A percentile compares a stretch with the other conserved stretches of the same genome.
Evolutionary conservation across 768 basidiomycete genomes (phyloP).

Genomic region (Auricularia cornea): DNA sequence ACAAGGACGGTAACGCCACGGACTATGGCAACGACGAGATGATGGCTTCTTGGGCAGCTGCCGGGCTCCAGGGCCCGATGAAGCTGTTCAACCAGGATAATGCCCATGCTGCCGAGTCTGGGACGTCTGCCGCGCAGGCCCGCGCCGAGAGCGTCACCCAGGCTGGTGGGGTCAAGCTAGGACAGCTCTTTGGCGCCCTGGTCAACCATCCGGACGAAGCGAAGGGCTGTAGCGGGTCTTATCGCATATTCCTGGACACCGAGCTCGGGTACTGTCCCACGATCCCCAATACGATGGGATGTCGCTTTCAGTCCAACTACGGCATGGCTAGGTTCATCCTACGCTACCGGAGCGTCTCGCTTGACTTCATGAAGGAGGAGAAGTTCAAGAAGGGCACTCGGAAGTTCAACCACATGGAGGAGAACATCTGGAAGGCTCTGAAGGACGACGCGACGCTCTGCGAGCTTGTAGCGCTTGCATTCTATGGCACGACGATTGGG

Average conservation of each 20-base stretch:
- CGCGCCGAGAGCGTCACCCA: constrained; percentile 2
- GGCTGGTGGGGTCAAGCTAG: constrained; percentile 20
- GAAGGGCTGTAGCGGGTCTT: constrained; percentile 22
- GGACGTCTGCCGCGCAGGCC: not conserved
- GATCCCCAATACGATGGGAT: constrained; percentile 19
- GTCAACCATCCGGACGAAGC: constrained; percentile 30
- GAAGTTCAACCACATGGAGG: constrained; percentile 20
- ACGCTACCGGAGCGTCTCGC: constrained; percentile 7
- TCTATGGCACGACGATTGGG: constrained; percentile 17
- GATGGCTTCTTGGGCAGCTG: constrained; percentile 20
- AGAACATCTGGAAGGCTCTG: constrained; percentile 17
- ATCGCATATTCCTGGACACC: constrained; percentile 9
- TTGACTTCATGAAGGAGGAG: constrained; percentile 15
- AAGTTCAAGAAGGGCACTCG: constrained; percentile 13
- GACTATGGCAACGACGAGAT: constrained; percentile 24
- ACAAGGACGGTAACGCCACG: constrained; percentile 30
- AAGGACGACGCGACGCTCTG: constrained; percentile 12
- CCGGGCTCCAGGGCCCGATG: constrained; percentile 15
- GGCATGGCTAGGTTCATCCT: constrained; percentile 14
- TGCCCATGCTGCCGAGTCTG: constrained; percentile 10
- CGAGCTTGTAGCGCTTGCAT: constrained; percentile 15
- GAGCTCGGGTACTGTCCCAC: not conserved
- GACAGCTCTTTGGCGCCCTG: constrained; percentile 21
- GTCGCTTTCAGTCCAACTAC: constrained; percentile 13
- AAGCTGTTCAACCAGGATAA: constrained; percentile 25